A percentile compares a stretch with the other conserved stretches of the same genome.
Conservation (phyloP, 148 eudicot genomes). For the Drosera capensis region DNA sequence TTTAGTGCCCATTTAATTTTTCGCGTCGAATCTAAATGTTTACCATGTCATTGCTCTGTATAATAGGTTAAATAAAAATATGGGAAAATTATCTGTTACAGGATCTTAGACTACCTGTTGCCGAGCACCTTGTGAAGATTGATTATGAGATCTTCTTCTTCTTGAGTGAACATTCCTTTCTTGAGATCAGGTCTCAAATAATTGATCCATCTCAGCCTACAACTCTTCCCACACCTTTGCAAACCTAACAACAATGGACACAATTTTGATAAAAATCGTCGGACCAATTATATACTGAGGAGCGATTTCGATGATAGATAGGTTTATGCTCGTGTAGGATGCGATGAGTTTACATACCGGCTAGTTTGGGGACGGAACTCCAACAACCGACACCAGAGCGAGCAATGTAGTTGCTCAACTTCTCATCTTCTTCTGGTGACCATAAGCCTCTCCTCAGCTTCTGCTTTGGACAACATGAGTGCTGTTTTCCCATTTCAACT, state of each 20-base stretch:
- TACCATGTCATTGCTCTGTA: neutral
- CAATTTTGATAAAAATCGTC: neutral
- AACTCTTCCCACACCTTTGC: conserved; percentile 85
- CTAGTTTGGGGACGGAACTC: conserved; percentile 33
- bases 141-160: conserved; percentile 61
- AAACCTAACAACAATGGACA: conserved; percentile 25
- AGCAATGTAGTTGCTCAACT: conserved; percentile 24
- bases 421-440: conserved; percentile 53
- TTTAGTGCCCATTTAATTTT: neutral
- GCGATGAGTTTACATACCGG: conserved; percentile 10
- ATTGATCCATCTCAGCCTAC: conserved; percentile 77
- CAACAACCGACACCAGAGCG: conserved; percentile 32
- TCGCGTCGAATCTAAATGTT: neutral
- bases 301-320: neutral
- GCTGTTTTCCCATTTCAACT: too few relatives aligned
- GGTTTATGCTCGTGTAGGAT: neutral
- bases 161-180: conserved; percentile 69
- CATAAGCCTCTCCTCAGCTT: conserved; percentile 40
- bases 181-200: conserved; percentile 80
- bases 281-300: neutral
- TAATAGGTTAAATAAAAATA: too few relatives aligned
- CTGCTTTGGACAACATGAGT: conserved; percentile 28
- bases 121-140: conserved; percentile 58
- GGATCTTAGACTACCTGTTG: conserved; percentile 34
- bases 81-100: neutral